A percentile compares a stretch with the other conserved stretches of the same genome.
Evolutionary conservation across 495 filamentous ascomycete genomes (phyloP).

Genomic region (Entonaema liquescens): DNA sequence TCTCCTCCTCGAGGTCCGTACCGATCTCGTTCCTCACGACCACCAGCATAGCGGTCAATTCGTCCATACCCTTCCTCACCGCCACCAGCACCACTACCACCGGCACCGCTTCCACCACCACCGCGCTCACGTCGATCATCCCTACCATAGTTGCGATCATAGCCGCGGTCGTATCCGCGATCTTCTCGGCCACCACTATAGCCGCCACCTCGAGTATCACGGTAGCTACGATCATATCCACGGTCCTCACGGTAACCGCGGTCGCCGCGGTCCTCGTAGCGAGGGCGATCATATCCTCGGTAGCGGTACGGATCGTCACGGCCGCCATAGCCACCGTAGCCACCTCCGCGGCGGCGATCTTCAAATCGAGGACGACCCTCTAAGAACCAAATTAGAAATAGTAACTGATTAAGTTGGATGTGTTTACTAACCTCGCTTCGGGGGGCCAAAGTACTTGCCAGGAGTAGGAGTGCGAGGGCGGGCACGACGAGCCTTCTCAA

Average conservation of each 20-base stretch:
- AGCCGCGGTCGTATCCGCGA: slow-evolving; percentile 58
- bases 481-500: slow-evolving; percentile 97
- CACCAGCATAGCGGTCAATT: slow-evolving; percentile 52
- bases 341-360: slow-evolving; percentile 61
- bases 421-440: slow-evolving; percentile 84
- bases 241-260: slow-evolving; percentile 58
- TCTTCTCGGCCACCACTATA: slow-evolving; percentile 46
- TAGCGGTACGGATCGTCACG: slow-evolving; percentile 68
- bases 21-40: slow-evolving; percentile 55
- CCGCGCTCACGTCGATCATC: slow-evolving; percentile 65
- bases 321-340: slow-evolving; percentile 61
- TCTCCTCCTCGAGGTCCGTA: slow-evolving; percentile 54
- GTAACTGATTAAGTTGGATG: slow-evolving; percentile 12
- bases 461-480: slow-evolving; percentile 95
- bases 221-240: slow-evolving; percentile 58
- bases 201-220: slow-evolving; percentile 66
- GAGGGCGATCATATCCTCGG: slow-evolving; percentile 57
- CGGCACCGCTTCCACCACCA: slow-evolving; percentile 54
- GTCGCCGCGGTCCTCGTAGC: slow-evolving; percentile 55
- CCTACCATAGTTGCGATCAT: slow-evolving; percentile 68
- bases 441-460: slow-evolving; percentile 98
- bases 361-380: slow-evolving; percentile 50
- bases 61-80: slow-evolving; percentile 29
- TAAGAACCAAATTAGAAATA: slow-evolving; percentile 6
- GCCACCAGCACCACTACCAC: slow-evolving; percentile 50